These are phyloP conservation scores for Backusella liffmaniae DNA, from an alignment of 192 early-diverging fungal genomes.

Conservation along the genomic window DNA sequence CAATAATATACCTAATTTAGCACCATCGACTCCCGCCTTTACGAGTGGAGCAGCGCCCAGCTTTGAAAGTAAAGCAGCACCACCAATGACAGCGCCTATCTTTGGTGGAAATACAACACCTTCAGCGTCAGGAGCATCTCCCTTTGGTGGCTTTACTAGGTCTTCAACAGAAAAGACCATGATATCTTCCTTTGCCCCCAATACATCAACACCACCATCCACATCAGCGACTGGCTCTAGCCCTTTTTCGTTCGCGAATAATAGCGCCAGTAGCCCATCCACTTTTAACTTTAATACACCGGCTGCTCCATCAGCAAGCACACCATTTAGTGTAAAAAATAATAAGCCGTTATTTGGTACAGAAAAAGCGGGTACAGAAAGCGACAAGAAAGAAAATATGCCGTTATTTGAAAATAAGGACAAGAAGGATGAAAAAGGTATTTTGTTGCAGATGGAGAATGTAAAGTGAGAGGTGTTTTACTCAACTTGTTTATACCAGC, in stretches of 20 bases:
- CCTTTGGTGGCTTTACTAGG: background rate
- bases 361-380: background rate
- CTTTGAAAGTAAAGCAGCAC: background rate
- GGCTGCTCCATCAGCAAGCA: background rate
- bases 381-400: background rate
- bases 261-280: background rate
- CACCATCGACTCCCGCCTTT: too few species aligned
- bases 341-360: background rate
- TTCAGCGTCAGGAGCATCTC: background rate
- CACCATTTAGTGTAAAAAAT: background rate
- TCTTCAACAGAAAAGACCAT: background rate
- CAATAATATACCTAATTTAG: background rate
- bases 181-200: background rate
- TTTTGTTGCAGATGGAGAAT: background rate
- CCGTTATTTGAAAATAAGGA: background rate
- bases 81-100: background rate
- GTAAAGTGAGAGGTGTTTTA: background rate
- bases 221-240: background rate
- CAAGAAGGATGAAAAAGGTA: constrained; percentile 3
- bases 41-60: too few species aligned
- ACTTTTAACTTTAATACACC: background rate
- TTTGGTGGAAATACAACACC: background rate
- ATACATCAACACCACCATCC: background rate
- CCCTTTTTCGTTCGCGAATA: background rate
- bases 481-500: background rate